Evolutionary conservation across 176 grass and related monocot genomes (phyloP), one percentile per base, ranked within the genome.

Genomic region (Chloris gayana): DNA sequence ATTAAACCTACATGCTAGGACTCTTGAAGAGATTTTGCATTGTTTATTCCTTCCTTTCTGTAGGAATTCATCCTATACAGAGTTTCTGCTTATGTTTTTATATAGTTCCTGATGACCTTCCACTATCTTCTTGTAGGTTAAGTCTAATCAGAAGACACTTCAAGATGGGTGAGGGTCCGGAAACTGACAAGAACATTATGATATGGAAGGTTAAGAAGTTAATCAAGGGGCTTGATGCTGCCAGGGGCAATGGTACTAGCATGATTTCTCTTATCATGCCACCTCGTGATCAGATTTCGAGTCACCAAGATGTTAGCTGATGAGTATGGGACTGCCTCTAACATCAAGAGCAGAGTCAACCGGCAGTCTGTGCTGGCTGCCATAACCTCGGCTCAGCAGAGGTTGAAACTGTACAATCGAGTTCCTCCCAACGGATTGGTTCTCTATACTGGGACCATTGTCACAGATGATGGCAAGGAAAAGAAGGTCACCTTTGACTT

Each of bases 311-410:
- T 92, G 90, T 12, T 92, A 80, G 90, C 86, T 30, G 90, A 92
- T 75, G 90, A 92, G 72, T 92, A 92, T 67, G 90, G 90, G 59
- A 92, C 90, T 29, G 90, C 90, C 45, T 88, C 90, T 3, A 92
- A 92, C 83, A 92, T 92, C 86, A 92, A 92, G 79, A 92, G 90
- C 76, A 83, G 90, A 80, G 90, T 92, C 30, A 92, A 92, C 80
- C 54, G 90, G 0, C 90, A 92, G 51, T 92, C 90, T 11, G 90
- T 92, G 15, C 54, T 92, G 74, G 90, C 79, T 75, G 90, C 90
- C 25, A 92, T 92, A 70, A 92, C 90, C 37, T 92, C 90, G 3
- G 90, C 90, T 42, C 90, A 92, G 50, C 90, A 92, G 41, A 88
- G 90, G 56, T 62, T 88, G 32, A 92, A 92, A 64, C 90, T 92